Base-by-base conservation (phyloP, 2,329 filamentous ascomycete species). In the Aotearoamyces nothofagi region DNA sequence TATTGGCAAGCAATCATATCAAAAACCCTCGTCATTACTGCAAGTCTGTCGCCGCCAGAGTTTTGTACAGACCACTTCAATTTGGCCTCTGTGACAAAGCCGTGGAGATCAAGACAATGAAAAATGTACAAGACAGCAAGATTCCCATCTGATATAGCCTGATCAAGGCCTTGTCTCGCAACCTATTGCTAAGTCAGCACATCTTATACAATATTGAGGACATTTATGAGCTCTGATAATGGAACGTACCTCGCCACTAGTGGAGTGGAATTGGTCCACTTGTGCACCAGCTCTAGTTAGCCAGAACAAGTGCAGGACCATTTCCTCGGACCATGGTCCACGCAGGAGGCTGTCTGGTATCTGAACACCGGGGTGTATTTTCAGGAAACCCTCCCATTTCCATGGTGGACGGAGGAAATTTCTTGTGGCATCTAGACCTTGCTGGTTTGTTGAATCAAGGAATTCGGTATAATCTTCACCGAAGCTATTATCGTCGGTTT, bases 321-420 rank as follows among this genome's bases (percentile, higher is more conserved):
- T 33, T 1, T 40, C 39, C 15, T 47, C 38, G 9, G 34, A 32
- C 46, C 46, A 51, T 7, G 45, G 45, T 8, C 46, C 43, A 6
- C 32, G 28, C 5, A 51, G 39, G n/a, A 50, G 34, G 15, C 35
- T 40, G 12, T 41, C 24, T 2, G 47, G 47, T 17, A 51, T 44
- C 29, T 46, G 37, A 11, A 35, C 28, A 6, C 27, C 31, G 3
- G 6, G 4, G 4, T 28, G 26, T 3, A 26, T n/a, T 3, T 11
- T 26, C 5, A 26, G 15, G n/a, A 15, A 26, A 9, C 12, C 8
- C 6, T 15, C n/a, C 24, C 24, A 26, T 4, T 16, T 23, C 20
- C 12, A 22, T 15, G 14, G n/a, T n/a, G n/a, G n/a, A n/a, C n/a
- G n/a, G n/a, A 26, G 12, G 7, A 26, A 5, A 26, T 14, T 6